Conservation (phyloP, 352 stramenopile genomes). For the Pythium brassicae region DNA sequence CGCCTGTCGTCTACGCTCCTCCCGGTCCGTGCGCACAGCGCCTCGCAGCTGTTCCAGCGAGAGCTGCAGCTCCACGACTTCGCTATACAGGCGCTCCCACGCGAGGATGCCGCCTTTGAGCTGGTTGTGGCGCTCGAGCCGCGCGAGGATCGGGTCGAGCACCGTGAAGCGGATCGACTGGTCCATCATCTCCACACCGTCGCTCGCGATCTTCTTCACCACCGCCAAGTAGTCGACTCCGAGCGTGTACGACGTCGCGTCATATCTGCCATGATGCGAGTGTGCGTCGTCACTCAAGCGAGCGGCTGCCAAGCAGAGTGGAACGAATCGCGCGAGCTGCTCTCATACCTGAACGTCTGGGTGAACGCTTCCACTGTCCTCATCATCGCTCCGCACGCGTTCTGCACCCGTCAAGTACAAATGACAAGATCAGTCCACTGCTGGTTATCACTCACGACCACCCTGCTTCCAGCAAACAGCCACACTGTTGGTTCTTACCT, state of each 20-base stretch:
- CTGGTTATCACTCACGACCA: too few species aligned
- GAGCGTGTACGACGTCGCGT: constrained; percentile 22
- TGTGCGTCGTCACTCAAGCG: not conserved
- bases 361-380: constrained; percentile 51
- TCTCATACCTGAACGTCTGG: constrained; percentile 36
- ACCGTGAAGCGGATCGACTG: constrained; percentile 79
- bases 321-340: not conserved
- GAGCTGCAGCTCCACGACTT: constrained; percentile 23
- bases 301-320: not conserved
- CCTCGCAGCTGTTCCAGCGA: constrained; percentile 24
- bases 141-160: constrained; percentile 51
- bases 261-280: constrained; percentile 12
- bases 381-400: constrained; percentile 37
- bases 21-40: constrained; percentile 23
- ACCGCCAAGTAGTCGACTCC: constrained; percentile 41
- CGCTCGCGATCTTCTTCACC: constrained; percentile 50
- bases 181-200: constrained; percentile 61
- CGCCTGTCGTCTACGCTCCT: constrained; percentile 31
- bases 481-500: constrained; percentile 23
- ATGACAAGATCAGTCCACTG: not conserved
- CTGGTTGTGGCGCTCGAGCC: constrained; percentile 43
- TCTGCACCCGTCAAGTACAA: constrained; percentile 13
- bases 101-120: constrained; percentile 34
- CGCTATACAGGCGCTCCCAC: constrained; percentile 22
- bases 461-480: too few species aligned